Evolutionary conservation across 83 land plant species (phyloP), one percentile per base, ranked within the genome.

Genomic region (Picea engelmannii): DNA sequence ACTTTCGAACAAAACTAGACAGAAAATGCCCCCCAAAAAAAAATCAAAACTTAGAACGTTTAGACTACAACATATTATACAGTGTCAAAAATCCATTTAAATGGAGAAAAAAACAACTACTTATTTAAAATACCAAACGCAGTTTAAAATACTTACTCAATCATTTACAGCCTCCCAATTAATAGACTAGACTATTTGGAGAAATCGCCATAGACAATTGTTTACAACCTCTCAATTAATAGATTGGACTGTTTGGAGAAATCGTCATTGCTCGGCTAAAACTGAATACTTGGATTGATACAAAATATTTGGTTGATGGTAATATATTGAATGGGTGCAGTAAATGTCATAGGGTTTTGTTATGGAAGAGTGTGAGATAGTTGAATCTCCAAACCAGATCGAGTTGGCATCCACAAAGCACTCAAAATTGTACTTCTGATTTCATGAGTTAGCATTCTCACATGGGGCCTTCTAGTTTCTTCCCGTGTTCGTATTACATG

Each of bases 351-450:
- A 69, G 88, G 89, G 66, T 86, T 88, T 42, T 81, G 89, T 76
- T 92, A 83, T 76, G 89, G 84, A 38, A 96, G 83, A 15, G 96
- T 83, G 69, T 95, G 94, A 62, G 96, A 85, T 69, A 96, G 93
- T 82, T 90, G 89, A 58, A 96, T 84, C 61, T 87, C 89, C 68
- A 85, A 47, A 18, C 96, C 99, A 81, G 80, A 85, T 60, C 89
- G 88, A 60, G 96, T 89, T 21, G 99, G 99, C 99, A 96, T 96
- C 99, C 99, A 96, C 58, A 96, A 64, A 23, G 96, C 93, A 85
- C 99, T 93, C 79, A 96, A 75, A 66, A 96, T 96, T 0, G 99
- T 96, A 83, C 98, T 96, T 84, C 99, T 84, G 59, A 96, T 96
- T 78, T 96, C 99, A 84, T 95, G 98, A 52, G 98, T 96, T 17